A percentile compares a stretch with the other conserved stretches of the same genome.
These are phyloP conservation scores for Suillus spraguei DNA, from an alignment of 768 basidiomycete species.

Conservation along the genomic window DNA sequence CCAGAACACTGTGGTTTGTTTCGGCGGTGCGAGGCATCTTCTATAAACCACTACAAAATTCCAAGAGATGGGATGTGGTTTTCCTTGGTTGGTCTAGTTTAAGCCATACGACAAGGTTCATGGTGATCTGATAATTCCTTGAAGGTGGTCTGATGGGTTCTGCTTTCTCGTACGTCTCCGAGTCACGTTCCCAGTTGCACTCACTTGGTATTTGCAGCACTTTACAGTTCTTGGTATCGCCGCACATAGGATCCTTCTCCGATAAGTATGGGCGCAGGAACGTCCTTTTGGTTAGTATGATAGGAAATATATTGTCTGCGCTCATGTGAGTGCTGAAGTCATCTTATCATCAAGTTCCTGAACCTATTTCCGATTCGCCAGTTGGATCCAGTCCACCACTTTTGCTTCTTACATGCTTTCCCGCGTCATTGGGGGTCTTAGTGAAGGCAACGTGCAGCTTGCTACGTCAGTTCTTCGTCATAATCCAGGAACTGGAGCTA, in stretches of 20 bases:
- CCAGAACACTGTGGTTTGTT: conserved; percentile 67
- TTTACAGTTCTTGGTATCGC: conserved; percentile 83
- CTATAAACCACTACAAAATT: conserved; percentile 59
- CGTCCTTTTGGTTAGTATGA: conserved; percentile 84
- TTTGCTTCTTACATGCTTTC: conserved; percentile 91
- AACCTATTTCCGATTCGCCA: conserved; percentile 33
- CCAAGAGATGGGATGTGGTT: conserved; percentile 90
- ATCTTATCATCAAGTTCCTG: conserved; percentile 12
- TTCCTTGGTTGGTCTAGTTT: conserved; percentile 65
- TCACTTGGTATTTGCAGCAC: conserved; percentile 53
- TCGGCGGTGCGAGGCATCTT: conserved; percentile 67
- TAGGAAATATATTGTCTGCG: conserved; percentile 92
- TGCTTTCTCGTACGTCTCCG: conserved; percentile 75
- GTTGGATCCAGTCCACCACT: conserved; percentile 89
- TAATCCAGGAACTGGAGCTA: neutral
- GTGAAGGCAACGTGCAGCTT: conserved; percentile 97
- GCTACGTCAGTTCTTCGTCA: conserved; percentile 68
- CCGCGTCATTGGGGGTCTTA: conserved; percentile 88
- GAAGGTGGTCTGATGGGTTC: conserved; percentile 91
- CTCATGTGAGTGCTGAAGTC: conserved; percentile 56
- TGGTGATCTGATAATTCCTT: conserved; percentile 6
- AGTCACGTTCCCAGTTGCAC: conserved; percentile 26
- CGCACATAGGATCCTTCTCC: conserved; percentile 79
- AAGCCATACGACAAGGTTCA: neutral
- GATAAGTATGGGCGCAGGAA: conserved; percentile 90